phyloP scores from a whole-genome alignment of 768 basidiomycete species.

The Leccinum obscurum region DNA sequence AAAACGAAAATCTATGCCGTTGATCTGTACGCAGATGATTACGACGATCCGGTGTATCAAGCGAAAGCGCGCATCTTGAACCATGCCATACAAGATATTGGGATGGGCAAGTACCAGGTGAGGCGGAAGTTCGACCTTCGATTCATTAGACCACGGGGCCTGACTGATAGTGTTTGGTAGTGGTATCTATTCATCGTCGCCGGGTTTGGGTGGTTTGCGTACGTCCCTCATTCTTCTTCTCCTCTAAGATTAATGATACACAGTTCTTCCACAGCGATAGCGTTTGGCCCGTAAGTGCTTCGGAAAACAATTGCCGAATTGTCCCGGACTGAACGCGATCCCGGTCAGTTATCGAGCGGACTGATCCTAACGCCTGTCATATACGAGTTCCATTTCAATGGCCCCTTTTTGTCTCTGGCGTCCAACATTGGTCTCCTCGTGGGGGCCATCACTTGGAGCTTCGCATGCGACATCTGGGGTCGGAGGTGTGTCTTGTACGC shows the following conservation, averaged over 20 bases:
- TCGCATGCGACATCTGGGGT: conserved; percentile 54
- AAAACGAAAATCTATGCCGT: neutral
- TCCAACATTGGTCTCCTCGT: conserved; percentile 53
- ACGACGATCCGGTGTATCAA: conserved; percentile 47
- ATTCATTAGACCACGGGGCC: neutral
- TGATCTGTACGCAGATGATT: conserved; percentile 37
- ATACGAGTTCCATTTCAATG: conserved; percentile 48
- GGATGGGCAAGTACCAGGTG: conserved; percentile 59
- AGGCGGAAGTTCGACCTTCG: neutral
- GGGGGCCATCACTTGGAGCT: conserved; percentile 49
- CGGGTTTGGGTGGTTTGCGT: conserved; percentile 46
- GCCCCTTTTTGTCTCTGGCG: conserved; percentile 51
- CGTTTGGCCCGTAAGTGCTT: conserved; percentile 38
- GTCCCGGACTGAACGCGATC: neutral
- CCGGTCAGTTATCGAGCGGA: conserved; percentile 39
- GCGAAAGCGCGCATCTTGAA: conserved; percentile 51
- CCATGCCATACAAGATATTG: conserved; percentile 50
- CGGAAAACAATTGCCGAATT: neutral
- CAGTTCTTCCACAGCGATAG: conserved; percentile 30
- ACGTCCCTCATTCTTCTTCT: conserved; percentile 11
- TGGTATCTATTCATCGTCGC: conserved; percentile 40
- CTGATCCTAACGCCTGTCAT: conserved; percentile 49
- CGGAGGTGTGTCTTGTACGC: conserved; percentile 34
- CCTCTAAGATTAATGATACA: too few relatives aligned
- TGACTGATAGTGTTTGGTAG: conserved; percentile 18